Conservation (phyloP, 306 rosid genomes). For the Citrullus mucosospermus region DNA sequence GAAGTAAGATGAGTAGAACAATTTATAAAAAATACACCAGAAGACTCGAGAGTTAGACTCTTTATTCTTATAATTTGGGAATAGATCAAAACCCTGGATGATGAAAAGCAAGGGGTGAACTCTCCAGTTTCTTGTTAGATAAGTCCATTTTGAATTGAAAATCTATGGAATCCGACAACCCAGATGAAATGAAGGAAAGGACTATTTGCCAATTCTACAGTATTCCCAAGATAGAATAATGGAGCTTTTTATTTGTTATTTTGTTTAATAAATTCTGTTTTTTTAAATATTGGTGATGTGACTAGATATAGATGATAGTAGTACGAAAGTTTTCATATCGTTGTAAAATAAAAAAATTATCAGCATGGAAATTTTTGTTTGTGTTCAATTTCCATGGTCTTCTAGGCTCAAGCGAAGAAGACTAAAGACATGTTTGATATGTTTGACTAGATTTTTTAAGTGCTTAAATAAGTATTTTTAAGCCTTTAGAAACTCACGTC, state of each 20-base stretch:
- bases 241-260: neutral
- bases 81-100: neutral
- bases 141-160: neutral
- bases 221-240: neutral
- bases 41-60: neutral
- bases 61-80: neutral
- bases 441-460: neutral
- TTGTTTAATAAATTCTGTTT: neutral
- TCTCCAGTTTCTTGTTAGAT: neutral
- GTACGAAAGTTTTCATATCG: neutral
- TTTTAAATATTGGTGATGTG: neutral
- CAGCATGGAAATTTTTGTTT: neutral
- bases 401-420: neutral
- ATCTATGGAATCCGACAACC: neutral
- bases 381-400: neutral
- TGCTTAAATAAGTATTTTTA: neutral
- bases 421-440: neutral
- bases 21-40: neutral
- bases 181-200: neutral
- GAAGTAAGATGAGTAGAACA: neutral
- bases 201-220: neutral
- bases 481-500: neutral
- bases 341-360: neutral
- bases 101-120: neutral
- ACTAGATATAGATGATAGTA: neutral